Conservation (phyloP, 768 basidiomycete species). For the Hysterangium stoloniferum region DNA sequence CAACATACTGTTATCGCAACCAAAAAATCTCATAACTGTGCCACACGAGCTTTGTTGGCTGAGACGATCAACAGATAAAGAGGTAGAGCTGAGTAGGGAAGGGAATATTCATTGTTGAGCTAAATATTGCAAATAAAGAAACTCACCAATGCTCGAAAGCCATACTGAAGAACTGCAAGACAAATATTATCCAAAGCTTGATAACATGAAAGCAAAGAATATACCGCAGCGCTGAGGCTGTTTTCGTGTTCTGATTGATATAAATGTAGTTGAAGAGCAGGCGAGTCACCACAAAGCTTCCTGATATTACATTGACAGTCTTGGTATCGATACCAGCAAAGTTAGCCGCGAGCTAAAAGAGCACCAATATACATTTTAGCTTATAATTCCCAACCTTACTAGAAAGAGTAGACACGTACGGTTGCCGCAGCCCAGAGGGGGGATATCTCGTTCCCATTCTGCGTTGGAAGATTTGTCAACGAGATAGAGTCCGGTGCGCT, state of each 20-base stretch:
- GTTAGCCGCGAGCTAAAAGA: slow-evolving; percentile 23
- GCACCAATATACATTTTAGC: too few relatives aligned
- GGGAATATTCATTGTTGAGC: neutral
- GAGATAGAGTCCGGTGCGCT: too few relatives aligned
- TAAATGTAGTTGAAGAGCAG: slow-evolving; percentile 26
- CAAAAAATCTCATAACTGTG: too few relatives aligned
- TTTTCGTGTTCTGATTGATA: slow-evolving; percentile 16
- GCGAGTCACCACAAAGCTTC: slow-evolving; percentile 23
- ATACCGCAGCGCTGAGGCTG: slow-evolving; percentile 3
- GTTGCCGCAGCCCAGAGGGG: slow-evolving; percentile 30
- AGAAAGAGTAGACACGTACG: slow-evolving; percentile 15
- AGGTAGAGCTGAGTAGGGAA: neutral
- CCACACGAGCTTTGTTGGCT: too few relatives aligned
- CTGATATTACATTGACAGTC: slow-evolving; percentile 25
- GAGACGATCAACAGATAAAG: slow-evolving; percentile 6
- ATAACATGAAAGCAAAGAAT: neutral
- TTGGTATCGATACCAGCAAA: slow-evolving; percentile 24
- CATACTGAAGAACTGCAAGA: neutral
- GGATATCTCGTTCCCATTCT: slow-evolving; percentile 29
- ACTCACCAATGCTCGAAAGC: slow-evolving; percentile 2
- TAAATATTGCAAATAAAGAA: too few relatives aligned
- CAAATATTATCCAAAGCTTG: neutral
- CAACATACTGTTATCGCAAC: too few relatives aligned
- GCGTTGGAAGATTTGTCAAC: too few relatives aligned
- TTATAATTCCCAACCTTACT: too few relatives aligned